Conservation (phyloP, 1,139 yeast genomes). For the Kodamaea sp. region DNA sequence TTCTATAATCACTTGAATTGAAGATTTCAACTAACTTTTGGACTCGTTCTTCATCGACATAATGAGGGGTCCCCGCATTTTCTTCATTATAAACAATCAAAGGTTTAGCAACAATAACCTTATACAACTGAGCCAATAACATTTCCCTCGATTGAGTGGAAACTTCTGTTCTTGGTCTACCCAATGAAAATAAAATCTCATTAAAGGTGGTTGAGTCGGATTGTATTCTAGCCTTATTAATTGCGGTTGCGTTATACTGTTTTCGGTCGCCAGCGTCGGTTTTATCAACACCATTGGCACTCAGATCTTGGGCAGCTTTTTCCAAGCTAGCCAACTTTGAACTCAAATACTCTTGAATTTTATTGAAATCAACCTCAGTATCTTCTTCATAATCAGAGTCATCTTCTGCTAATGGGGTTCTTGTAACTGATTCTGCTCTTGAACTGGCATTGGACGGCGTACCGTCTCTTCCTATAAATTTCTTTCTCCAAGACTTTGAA, state of each 20-base stretch:
- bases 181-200: constrained; percentile 39
- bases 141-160: constrained; percentile 49
- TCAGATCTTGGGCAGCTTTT: constrained; percentile 12
- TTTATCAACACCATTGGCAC: constrained; percentile 14
- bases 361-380: constrained; percentile 39
- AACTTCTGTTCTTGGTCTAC: constrained; percentile 41
- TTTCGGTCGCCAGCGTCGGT: constrained; percentile 16
- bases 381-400: constrained; percentile 34
- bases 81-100: constrained; percentile 38
- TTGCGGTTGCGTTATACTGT: constrained; percentile 30
- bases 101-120: constrained; percentile 44
- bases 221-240: constrained; percentile 37
- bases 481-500: constrained; percentile 12
- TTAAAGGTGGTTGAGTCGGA: constrained; percentile 37
- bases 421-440: constrained; percentile 35
- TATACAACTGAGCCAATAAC: constrained; percentile 49
- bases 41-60: constrained; percentile 37
- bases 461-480: constrained; percentile 13
- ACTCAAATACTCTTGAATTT: constrained; percentile 40
- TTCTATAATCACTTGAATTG: constrained; percentile 32
- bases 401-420: constrained; percentile 43
- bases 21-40: constrained; percentile 32
- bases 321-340: constrained; percentile 31
- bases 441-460: constrained; percentile 21
- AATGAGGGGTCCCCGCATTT: constrained; percentile 28